Base-by-base conservation (phyloP, 139 green algal genomes). In the Desmodesmus armatus region DNA sequence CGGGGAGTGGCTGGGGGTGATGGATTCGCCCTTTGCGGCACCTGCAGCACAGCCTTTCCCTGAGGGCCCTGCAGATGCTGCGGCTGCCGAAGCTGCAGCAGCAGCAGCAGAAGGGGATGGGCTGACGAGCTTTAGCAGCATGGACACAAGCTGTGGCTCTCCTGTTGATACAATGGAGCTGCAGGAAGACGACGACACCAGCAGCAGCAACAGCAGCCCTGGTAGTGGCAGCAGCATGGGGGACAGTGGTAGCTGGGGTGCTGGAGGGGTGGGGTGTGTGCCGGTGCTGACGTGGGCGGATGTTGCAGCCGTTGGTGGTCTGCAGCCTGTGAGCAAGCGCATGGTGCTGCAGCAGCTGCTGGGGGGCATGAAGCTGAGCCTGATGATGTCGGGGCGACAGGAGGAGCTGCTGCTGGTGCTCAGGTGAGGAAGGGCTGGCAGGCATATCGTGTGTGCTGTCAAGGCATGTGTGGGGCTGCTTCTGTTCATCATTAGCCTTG, bases 341-440 rank as follows among this genome's bases (percentile, higher is more conserved):
- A n/a, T 84, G 58, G 58, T 84, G 77, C 77, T 84, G 77, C 58
- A 75, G 58, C 77, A 84, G 55, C 21, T 84, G 77, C 60, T 84
- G 39, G 15, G 23, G 31, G 77, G 58, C 77, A 84, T 84, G 77
- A 84, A 74, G 58, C 60, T 84, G 37, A 41, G 33, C 33, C 40
- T 84, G 35, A 70, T 40, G 5, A 37, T 84, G 77, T 75, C 60
- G 21, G 77, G 77, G 29, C 55, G 77, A 37, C 33, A 60, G 11
- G 77, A 84, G 27, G 77, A 84, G 39, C 39, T n/a, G 15, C 60
- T 84, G 37, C 6, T 33, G 3, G 74, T 81, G 9, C 31, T 81
- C 49, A 81, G 74, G 74, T 81, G 74, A 4, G 69, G 35, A n/a
- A 27, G 7, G 44, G 65, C 65, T 33, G 35, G 29, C 15, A 33